These are phyloP conservation scores for Medakamo hakoo DNA, from an alignment of 139 green algal genomes.

Conservation along the genomic window DNA sequence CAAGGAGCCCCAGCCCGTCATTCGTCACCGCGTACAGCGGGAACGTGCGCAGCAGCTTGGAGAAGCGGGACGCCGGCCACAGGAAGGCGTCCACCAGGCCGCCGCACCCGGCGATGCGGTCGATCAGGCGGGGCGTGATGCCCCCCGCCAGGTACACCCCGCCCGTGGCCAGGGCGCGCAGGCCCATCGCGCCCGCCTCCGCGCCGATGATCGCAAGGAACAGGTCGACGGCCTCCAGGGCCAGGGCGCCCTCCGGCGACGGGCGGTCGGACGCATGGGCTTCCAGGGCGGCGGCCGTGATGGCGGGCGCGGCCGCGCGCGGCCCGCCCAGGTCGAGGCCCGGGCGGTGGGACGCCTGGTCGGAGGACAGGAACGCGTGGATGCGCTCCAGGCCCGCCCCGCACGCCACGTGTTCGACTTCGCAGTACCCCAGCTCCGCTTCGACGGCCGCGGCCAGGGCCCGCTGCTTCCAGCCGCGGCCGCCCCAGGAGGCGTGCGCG, in stretches of 20 bases:
- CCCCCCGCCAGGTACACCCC: constrained; percentile 81
- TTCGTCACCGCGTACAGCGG: constrained; percentile 62
- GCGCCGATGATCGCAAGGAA: constrained; percentile 73
- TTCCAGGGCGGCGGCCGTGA: constrained; percentile 39
- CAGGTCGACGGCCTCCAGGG: constrained; percentile 69
- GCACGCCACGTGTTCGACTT: constrained; percentile 46
- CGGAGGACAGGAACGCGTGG: constrained; percentile 70
- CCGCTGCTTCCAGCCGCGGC: constrained; percentile 66
- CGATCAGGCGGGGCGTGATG: constrained; percentile 42
- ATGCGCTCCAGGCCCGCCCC: constrained; percentile 73
- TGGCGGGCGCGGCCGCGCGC: constrained; percentile 8
- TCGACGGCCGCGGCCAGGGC: constrained; percentile 54
- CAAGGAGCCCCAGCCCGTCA: constrained; percentile 50
- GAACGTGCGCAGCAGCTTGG: constrained; percentile 23
- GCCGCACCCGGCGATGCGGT: constrained; percentile 32
- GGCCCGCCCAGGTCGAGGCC: neutral
- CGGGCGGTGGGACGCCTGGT: constrained; percentile 25
- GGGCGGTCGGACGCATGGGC: no score
- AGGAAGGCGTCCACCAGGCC: constrained; percentile 50
- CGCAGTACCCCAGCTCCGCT: constrained; percentile 50
- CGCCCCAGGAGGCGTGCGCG: constrained; percentile 67
- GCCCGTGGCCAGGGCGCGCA: constrained; percentile 57
- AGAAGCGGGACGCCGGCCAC: constrained; percentile 28
- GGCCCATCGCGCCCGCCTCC: constrained; percentile 70
- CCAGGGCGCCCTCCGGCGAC: constrained; percentile 34